Evolutionary conservation across 805 yeast genomes (phyloP), one percentile per base, ranked within the genome.

Genomic region (Lachancea sp.): DNA sequence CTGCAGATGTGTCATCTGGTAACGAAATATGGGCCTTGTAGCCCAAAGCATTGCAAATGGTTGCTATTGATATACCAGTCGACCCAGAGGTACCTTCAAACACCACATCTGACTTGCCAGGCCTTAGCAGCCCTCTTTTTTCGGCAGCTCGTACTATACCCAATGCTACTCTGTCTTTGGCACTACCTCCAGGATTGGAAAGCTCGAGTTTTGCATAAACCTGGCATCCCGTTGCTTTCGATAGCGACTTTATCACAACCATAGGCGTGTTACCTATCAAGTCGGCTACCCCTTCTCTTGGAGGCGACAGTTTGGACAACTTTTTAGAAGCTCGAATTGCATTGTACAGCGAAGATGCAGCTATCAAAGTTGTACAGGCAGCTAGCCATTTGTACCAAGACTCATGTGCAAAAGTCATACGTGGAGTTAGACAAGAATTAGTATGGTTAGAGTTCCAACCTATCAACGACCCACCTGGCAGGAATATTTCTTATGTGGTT

Each of bases 41-140:
- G 0, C 98, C 98, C 38, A 84, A 60, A 0, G 96, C 83, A 50
- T 87, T 78, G 47, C 95, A 85, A n/a, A 92, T 70, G 62, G 88
- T 77, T 0, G 97, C 96, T 51, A 90, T 74, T 1, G 96, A 85
- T 9, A 92, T 92, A 2, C 98, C 98, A 0, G 98, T 90, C 0
- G 97, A 88, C 0, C 98, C 98, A 8, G 92, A 81, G 0, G 98
- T 92, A 6, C 98, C 98, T 65, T 90, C 98, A 60, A 80, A 88
- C 1, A 90, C 82, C 54, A 61, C 53, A 24, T 59, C 64, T 11
- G 78, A 69, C 53, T 86, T 92, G 1, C 84, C 87, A 38, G 70
- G 63, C 4, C 65, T 57, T 29, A 89, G 59, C 5, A 67, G 55
- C 0, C 92, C 92, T 34, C 53, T 36, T 4, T 50, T 41, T 55